Percentiles rank a stretch among this genome's conserved stretches.
These are phyloP conservation scores for Salix dunnii DNA, from an alignment of 345 rosid genomes.

Conservation along the genomic window DNA sequence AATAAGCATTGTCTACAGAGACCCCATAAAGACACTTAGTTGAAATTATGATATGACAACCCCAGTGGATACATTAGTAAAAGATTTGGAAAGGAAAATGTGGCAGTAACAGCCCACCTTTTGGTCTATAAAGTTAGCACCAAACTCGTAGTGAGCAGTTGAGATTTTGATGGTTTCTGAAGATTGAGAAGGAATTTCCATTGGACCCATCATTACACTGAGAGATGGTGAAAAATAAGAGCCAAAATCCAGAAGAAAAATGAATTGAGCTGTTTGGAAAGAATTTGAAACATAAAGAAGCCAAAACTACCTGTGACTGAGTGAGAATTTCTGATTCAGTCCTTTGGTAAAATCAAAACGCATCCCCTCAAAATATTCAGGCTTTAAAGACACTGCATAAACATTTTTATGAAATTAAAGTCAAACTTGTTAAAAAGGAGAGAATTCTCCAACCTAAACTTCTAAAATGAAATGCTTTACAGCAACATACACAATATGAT, in stretches of 20 bases:
- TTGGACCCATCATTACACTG: conserved; percentile 91
- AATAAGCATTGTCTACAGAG: conserved; percentile 69
- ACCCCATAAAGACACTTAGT: neutral
- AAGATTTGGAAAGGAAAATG: neutral
- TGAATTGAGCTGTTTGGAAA: neutral
- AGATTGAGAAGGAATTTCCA: conserved; percentile 85
- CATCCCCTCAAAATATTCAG: conserved; percentile 88
- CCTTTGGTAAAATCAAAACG: conserved; percentile 93
- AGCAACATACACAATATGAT: no score
- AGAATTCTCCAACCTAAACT: neutral
- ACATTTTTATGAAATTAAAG: neutral
- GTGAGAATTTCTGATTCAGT: conserved; percentile 77
- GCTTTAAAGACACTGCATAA: conserved; percentile 85
- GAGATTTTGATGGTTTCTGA: conserved; percentile 83
- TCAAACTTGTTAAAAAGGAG: neutral
- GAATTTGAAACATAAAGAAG: neutral
- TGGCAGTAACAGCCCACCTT: conserved; percentile 36
- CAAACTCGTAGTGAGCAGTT: conserved; percentile 88
- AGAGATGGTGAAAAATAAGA: conserved; percentile 7
- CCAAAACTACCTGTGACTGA: conserved; percentile 68
- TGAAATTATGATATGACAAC: neutral
- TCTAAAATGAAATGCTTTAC: neutral
- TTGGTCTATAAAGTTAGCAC: conserved; percentile 83
- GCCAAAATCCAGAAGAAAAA: conserved; percentile 5
- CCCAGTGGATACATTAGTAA: neutral